phyloP scores from a whole-genome alignment of 164 flowering plant species.

The Sedum album region DNA sequence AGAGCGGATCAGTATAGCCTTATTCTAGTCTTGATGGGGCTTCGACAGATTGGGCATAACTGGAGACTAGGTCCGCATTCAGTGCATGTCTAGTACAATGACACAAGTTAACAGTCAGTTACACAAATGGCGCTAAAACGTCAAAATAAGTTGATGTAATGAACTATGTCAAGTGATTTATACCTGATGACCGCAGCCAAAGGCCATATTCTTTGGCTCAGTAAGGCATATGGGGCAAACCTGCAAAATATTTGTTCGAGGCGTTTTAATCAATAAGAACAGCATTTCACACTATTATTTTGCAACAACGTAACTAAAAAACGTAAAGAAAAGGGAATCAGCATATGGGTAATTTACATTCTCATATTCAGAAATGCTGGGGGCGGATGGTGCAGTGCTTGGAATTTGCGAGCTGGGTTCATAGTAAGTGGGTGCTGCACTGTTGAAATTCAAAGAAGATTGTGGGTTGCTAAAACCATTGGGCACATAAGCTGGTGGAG shows the following conservation, averaged over 20 bases:
- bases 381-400: constrained; percentile 44
- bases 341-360: constrained; percentile 27
- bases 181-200: constrained; percentile 94
- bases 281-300: no score
- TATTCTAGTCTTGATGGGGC: constrained; percentile 31
- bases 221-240: constrained; percentile 67
- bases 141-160: not conserved
- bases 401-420: not conserved
- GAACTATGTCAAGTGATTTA: not conserved
- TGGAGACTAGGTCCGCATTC: constrained; percentile 35
- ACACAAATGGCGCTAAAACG: not conserved
- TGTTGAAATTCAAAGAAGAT: constrained; percentile 26
- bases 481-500: constrained; percentile 50
- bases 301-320: not conserved
- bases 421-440: constrained; percentile 31
- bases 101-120: not conserved
- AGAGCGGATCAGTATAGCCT: constrained; percentile 30
- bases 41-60: constrained; percentile 37
- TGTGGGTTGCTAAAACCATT: constrained; percentile 26
- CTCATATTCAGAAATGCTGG: constrained; percentile 37
- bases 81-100: constrained; percentile 30
- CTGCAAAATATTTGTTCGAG: constrained; percentile 27
- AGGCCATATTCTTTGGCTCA: constrained; percentile 68
- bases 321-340: not conserved
- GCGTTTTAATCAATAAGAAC: not conserved